Base-by-base conservation (phyloP, 2,329 filamentous ascomycete species). In the Blumeriella jaapii region DNA sequence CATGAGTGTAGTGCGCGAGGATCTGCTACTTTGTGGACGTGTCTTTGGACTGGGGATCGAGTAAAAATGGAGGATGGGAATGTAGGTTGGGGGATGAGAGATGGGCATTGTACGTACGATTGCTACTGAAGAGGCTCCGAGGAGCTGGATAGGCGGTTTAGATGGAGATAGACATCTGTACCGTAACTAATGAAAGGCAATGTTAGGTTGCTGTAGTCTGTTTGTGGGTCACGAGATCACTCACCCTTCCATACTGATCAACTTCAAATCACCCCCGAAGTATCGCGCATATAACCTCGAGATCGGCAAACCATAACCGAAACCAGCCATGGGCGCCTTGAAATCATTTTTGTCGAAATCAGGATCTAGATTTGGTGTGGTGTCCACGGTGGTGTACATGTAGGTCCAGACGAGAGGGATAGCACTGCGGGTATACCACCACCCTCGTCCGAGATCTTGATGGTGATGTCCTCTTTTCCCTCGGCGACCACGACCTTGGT, bases 401-500 rank as follows among this genome's bases (percentile, higher is more conserved):
- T 98, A 98, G 9, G 91, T 98, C 91, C 91, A 98, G n/a, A 96
- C 91, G 10, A 98, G 70, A 4, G 91, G 91, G 45, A 98, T 96
- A 34, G 85, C 75, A 51, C 82, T 93, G 52, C 91, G 69, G 91
- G 86, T 34, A 98, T 96, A 43, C 91, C 91, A 45, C 91, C 91
- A 40, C 91, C 91, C 62, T 98, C 91, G 58, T 98, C 91, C 4
- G 82, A 84, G 51, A 98, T 82, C 63, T 98, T 98, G 66, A 98
- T 95, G 4, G 91, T 98, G 53, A 98, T 98, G 55, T 98, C 91
- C 61, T 98, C 91, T 58, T 91, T 89, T 39, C 91, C 91, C 61
- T 98, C 89, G 19, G 91, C 91, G 18, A 98, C 86, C 42, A 98
- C 93, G 34, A 98, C 86, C 57, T 96, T 95, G 34, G 89, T 96